phyloP scores from a whole-genome alignment of 83 land plant genomes.

The Thuja plicata region DNA sequence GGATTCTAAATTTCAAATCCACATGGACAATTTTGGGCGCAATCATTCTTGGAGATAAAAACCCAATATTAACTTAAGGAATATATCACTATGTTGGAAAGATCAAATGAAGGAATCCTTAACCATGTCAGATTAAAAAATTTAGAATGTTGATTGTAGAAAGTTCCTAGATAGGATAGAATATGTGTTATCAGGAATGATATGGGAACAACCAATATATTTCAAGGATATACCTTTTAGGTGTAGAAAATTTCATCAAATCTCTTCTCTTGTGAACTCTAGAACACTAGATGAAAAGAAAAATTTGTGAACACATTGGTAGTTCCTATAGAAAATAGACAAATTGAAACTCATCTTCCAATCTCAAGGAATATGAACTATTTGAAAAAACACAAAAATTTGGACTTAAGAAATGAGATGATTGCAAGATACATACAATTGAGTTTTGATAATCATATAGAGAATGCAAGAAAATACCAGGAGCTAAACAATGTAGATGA shows the following conservation, averaged over 20 bases:
- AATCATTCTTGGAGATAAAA: neutral
- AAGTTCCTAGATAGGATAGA: neutral
- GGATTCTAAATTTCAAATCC: no score
- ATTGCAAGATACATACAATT: no score
- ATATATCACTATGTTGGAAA: neutral
- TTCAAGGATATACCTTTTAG: neutral
- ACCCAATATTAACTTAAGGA: neutral
- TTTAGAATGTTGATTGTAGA: neutral
- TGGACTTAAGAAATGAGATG: no score
- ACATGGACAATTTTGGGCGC: neutral
- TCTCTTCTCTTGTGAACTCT: neutral
- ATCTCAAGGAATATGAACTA: no score
- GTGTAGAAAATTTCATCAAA: neutral
- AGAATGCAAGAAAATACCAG: no score
- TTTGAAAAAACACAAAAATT: no score
- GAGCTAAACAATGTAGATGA: no score
- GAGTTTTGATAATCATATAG: no score
- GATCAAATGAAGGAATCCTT: neutral
- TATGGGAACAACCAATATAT: neutral
- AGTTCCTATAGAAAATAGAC: neutral
- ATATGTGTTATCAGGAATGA: neutral
- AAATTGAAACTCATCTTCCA: neutral
- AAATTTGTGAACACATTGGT: neutral
- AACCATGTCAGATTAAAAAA: neutral
- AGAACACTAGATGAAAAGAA: no score